Conservation (phyloP, 371 early-diverging fungal species). For the Thermomucor indicae-seudaticae region DNA sequence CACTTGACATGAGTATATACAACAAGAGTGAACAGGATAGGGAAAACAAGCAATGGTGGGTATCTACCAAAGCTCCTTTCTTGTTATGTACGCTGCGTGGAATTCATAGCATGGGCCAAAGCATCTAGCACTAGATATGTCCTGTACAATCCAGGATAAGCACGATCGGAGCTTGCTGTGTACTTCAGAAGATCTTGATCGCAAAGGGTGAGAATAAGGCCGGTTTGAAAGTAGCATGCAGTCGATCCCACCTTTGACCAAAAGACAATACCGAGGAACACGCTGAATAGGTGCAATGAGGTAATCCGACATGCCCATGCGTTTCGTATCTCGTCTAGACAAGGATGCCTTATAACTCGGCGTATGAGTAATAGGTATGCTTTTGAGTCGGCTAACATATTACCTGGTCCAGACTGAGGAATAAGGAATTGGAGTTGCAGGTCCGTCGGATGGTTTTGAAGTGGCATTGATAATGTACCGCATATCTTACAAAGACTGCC, state of each 20-base stretch:
- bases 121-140: no score
- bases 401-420: conserved; percentile 39
- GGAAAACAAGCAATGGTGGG: no score
- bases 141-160: no score
- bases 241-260: conserved; percentile 39
- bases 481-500: conserved; percentile 36
- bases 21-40: no score
- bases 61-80: no score
- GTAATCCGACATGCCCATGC: conserved; percentile 38
- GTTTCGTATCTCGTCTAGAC: conserved; percentile 28
- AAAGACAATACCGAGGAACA: conserved; percentile 36
- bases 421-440: conserved; percentile 27
- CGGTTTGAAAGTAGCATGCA: no score
- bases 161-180: no score
- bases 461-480: conserved; percentile 35
- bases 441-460: conserved; percentile 31
- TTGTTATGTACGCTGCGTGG: no score
- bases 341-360: conserved; percentile 30
- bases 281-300: conserved; percentile 42
- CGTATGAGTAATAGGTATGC: background rate
- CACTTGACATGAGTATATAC: no score
- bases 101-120: no score
- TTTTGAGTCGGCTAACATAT: background rate
- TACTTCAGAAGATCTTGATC: no score
- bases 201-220: no score